Percentiles rank a stretch among this genome's conserved stretches.
Conservation (phyloP, 257 asterid species). For the Nicotiana tabacum region DNA sequence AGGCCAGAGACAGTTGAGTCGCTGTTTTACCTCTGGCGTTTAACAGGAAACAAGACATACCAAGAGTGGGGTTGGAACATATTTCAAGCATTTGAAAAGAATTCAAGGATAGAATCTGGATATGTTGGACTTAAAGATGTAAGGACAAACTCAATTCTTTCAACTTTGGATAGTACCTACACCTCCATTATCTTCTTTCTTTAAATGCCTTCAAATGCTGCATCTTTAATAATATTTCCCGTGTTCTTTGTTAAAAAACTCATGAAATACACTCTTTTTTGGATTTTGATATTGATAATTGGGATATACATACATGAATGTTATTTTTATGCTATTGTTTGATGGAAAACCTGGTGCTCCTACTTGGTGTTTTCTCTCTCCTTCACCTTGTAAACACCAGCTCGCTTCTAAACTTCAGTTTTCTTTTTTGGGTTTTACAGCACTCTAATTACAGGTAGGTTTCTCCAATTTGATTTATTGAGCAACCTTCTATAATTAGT, state of each 20-base stretch:
- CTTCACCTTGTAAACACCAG: neutral
- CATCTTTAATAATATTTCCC: neutral
- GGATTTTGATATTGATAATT: neutral
- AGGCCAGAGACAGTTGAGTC: slow-evolving; percentile 99
- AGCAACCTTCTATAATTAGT: neutral
- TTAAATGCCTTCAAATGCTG: slow-evolving; percentile 8
- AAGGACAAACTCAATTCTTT: slow-evolving; percentile 25
- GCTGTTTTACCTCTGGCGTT: slow-evolving; percentile 95
- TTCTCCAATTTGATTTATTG: neutral
- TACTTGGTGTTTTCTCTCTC: neutral
- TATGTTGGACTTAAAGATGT: slow-evolving; percentile 98
- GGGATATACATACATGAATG: neutral
- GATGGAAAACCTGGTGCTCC: slow-evolving; percentile 2
- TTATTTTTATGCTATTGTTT: neutral
- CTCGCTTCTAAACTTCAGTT: neutral
- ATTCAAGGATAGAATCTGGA: slow-evolving; percentile 83
- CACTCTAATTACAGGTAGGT: neutral
- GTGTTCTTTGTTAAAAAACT: neutral
- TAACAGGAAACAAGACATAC: slow-evolving; percentile 96
- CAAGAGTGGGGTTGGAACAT: slow-evolving; percentile 99
- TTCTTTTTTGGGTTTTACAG: neutral
- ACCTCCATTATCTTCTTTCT: neutral
- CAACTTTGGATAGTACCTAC: neutral
- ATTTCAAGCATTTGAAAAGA: slow-evolving; percentile 97
- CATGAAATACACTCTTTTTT: neutral